Evolutionary conservation across 176 grass and related monocot species (phyloP).

Genomic region (Aegilops speltoides): DNA sequence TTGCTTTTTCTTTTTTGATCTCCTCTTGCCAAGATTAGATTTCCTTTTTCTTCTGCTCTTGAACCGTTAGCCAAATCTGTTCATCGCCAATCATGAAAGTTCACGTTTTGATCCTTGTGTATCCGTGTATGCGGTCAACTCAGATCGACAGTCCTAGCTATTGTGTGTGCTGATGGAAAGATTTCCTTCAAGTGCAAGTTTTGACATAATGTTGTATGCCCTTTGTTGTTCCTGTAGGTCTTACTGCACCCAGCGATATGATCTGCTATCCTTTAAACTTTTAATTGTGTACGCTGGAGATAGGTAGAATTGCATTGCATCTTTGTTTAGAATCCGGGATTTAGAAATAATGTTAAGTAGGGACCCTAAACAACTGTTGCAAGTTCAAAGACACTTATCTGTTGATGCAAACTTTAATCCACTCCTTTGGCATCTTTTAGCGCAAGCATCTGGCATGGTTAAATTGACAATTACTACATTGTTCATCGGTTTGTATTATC

Average conservation of each 20-base stretch:
- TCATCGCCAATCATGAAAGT: not conserved
- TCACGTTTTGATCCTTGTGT: not conserved
- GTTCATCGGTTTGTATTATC: not conserved
- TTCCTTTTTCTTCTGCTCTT: not conserved
- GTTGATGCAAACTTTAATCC: not conserved
- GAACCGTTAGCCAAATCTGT: not conserved
- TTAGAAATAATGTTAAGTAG: not conserved
- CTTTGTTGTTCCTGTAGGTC: not conserved
- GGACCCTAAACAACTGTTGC: not conserved
- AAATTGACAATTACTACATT: too few species aligned
- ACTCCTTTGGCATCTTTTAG: not conserved
- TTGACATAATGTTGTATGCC: not conserved
- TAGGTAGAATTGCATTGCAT: not conserved
- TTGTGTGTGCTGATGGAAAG: not conserved
- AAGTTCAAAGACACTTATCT: not conserved
- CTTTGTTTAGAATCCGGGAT: not conserved
- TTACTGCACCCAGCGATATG: not conserved
- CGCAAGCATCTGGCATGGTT: not conserved
- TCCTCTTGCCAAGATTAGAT: not conserved
- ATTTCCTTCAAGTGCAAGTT: not conserved
- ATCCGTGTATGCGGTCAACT: not conserved
- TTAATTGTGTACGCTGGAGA: not conserved
- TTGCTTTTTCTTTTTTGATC: not conserved
- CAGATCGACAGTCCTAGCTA: not conserved
- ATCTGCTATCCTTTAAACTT: not conserved